These are phyloP conservation scores for Madurella mycetomatis DNA, from an alignment of 2,329 filamentous ascomycete genomes.

Conservation along the genomic window DNA sequence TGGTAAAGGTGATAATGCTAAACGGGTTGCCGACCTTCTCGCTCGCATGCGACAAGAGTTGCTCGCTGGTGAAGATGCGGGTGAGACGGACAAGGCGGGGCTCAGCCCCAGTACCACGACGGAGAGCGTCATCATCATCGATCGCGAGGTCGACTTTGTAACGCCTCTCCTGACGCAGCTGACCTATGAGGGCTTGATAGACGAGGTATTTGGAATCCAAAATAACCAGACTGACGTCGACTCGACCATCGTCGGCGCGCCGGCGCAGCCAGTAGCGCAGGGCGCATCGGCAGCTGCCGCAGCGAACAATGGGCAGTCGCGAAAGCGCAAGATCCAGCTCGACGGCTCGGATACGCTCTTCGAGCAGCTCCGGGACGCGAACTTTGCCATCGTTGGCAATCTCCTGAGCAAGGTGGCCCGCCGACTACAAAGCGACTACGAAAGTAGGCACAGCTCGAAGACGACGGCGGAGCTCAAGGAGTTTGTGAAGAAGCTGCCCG, in stretches of 20 bases:
- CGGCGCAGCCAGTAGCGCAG: conserved; percentile 49
- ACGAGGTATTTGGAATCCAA: conserved; percentile 86
- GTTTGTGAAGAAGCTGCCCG: conserved; percentile 89
- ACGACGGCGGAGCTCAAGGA: conserved; percentile 88
- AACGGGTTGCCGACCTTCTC: conserved; percentile 79
- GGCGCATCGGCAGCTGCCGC: conserved; percentile 49
- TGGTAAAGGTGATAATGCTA: conserved; percentile 92
- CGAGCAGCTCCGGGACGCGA: conserved; percentile 80
- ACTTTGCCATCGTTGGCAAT: conserved; percentile 90
- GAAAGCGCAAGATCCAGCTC: conserved; percentile 82
- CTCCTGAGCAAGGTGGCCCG: conserved; percentile 87
- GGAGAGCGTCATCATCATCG: conserved; percentile 90
- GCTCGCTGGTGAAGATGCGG: conserved; percentile 69
- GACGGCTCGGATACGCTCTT: conserved; percentile 89
- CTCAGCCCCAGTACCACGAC: conserved; percentile 81
- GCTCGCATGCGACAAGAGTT: conserved; percentile 89
- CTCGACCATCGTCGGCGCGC: conserved; percentile 78
- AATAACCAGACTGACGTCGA: conserved; percentile 93
- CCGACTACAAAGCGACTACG: conserved; percentile 79
- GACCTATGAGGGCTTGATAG: conserved; percentile 93
- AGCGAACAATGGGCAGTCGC: conserved; percentile 45
- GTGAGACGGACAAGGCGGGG: conserved; percentile 57
- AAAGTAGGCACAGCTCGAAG: conserved; percentile 79
- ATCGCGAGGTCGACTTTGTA: conserved; percentile 90
- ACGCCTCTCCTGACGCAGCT: conserved; percentile 89